A percentile compares a stretch with the other conserved stretches of the same genome.
These are phyloP conservation scores for Mortierella hygrophila DNA, from an alignment of 192 early-diverging fungal species.

Conservation along the genomic window DNA sequence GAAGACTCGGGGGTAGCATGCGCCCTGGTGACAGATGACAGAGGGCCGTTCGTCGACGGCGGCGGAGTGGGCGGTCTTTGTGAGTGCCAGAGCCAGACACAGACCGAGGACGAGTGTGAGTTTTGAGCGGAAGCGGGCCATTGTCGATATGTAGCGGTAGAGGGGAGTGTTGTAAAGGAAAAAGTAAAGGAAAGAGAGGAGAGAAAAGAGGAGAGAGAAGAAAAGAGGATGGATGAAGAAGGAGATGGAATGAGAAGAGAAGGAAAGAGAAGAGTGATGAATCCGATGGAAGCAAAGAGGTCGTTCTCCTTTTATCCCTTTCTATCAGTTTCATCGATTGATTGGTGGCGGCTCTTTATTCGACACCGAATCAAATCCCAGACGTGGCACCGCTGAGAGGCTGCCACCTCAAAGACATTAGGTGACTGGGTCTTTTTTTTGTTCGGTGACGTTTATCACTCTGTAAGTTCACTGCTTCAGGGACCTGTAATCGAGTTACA, in stretches of 20 bases:
- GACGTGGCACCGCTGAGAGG: constrained; percentile 33
- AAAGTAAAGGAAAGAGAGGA: neutral
- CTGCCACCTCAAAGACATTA: constrained; percentile 22
- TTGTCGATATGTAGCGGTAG: neutral
- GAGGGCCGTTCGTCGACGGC: constrained; percentile 23
- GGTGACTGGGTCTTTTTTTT: neutral
- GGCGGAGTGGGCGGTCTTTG: constrained; percentile 27
- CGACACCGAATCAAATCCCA: neutral
- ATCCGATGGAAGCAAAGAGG: neutral
- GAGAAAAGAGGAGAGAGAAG: constrained; percentile 1
- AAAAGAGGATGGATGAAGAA: neutral
- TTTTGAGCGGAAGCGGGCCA: constrained; percentile 41
- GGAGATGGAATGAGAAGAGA: neutral
- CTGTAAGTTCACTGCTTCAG: neutral
- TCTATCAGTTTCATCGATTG: neutral
- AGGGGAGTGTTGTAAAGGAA: neutral
- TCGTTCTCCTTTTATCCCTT: neutral
- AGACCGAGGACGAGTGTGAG: constrained; percentile 49
- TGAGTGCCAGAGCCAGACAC: constrained; percentile 37
- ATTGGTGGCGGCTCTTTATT: constrained; percentile 5
- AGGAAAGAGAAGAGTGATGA: neutral
- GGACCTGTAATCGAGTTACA: neutral
- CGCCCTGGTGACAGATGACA: constrained; percentile 50
- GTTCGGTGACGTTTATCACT: constrained; percentile 26
- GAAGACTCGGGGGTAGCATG: constrained; percentile 73